phyloP scores from a whole-genome alignment of 495 filamentous ascomycete genomes.

The Talaromyces trachyspermus region DNA sequence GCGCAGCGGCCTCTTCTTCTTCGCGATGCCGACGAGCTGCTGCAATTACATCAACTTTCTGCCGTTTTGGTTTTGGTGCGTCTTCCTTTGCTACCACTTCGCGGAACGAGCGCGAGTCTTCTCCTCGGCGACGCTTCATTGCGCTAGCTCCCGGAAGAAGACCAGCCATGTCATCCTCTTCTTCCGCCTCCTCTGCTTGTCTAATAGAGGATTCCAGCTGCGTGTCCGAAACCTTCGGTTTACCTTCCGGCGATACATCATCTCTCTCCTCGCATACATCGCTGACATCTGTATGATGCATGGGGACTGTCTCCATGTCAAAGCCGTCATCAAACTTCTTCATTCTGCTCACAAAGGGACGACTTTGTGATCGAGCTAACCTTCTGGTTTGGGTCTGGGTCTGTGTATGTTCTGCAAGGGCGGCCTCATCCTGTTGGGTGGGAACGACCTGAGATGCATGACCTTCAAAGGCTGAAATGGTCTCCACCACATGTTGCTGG shows the following conservation, averaged over 20 bases:
- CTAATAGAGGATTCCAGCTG: conserved; percentile 19
- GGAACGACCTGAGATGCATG: background rate
- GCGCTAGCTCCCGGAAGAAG: conserved; percentile 66
- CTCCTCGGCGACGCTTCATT: conserved; percentile 55
- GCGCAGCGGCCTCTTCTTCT: conserved; percentile 55
- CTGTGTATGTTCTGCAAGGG: background rate
- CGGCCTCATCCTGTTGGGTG: background rate
- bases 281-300: conserved; percentile 12
- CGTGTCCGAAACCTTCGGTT: conserved; percentile 8
- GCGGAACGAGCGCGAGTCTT: conserved; percentile 14
- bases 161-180: conserved; percentile 51
- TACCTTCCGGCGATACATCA: conserved; percentile 10
- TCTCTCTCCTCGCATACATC: conserved; percentile 11
- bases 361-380: conserved; percentile 24
- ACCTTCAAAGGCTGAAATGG: background rate
- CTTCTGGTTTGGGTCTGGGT: conserved; percentile 12
- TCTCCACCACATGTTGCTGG: background rate
- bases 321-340: conserved; percentile 64
- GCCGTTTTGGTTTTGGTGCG: conserved; percentile 32
- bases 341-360: conserved; percentile 53
- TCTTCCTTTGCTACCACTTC: conserved; percentile 15
- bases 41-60: conserved; percentile 64
- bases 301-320: conserved; percentile 37
- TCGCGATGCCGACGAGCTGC: conserved; percentile 60
- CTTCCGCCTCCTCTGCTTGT: conserved; percentile 28